Evolutionary conservation across 106 monocot species (phyloP).

Genomic region (Hemerocallis citrina): DNA sequence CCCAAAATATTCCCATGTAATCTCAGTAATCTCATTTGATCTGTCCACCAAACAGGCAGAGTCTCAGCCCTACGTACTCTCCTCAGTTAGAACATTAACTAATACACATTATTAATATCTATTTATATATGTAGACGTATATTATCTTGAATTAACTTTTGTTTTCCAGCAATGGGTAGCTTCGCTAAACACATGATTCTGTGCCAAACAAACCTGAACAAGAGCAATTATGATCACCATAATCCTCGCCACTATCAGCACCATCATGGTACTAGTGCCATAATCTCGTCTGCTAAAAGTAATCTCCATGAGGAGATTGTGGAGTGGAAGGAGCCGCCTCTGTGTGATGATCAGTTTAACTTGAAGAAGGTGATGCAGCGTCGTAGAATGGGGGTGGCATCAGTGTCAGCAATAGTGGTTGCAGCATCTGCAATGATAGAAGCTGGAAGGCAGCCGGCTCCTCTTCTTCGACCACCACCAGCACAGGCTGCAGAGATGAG

Average conservation of each 20-base stretch:
- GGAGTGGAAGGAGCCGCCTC: background rate
- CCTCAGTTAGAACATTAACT: no score
- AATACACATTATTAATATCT: no score
- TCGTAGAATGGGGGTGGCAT: background rate
- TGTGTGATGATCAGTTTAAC: background rate
- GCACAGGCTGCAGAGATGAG: constrained; percentile 5
- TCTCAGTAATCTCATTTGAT: no score
- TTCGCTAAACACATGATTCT: constrained; percentile 38
- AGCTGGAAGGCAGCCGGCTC: constrained; percentile 2
- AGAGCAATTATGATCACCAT: background rate
- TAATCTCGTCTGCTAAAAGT: background rate
- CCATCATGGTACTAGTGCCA: background rate
- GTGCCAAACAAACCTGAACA: constrained; percentile 8
- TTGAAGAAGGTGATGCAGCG: background rate
- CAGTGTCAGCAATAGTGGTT: background rate
- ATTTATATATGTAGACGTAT: no score
- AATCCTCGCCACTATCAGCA: background rate
- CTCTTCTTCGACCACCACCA: background rate
- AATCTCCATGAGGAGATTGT: background rate
- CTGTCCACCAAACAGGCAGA: no score
- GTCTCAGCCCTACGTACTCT: no score
- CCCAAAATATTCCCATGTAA: no score
- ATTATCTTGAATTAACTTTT: no score
- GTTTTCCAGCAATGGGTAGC: constrained; percentile 18
- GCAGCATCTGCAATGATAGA: constrained; percentile 11